Conservation (phyloP, 73 alveolate species). For the Blepharisma japonicum region DNA sequence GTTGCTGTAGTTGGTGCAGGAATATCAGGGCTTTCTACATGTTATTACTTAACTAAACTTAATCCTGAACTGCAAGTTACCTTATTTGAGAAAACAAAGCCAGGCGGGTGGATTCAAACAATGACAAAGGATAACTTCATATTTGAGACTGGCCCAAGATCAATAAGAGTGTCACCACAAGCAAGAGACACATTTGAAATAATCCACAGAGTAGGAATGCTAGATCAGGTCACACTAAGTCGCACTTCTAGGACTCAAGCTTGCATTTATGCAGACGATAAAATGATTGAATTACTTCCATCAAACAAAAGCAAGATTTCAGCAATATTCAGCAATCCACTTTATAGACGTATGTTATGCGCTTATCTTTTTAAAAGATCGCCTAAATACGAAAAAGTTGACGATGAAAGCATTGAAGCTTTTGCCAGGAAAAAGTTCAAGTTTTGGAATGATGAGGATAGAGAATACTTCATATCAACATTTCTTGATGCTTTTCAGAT, state of each 20-base stretch:
- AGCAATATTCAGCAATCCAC: neutral
- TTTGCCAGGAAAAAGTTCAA: neutral
- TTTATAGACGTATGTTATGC: neutral
- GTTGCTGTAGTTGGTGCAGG: constrained; percentile 14
- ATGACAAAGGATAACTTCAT: neutral
- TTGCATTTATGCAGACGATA: neutral
- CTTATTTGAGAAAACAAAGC: neutral
- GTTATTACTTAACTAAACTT: neutral
- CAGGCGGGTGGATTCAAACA: constrained; percentile 25
- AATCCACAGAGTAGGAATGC: neutral
- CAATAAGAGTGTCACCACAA: neutral
- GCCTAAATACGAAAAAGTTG: neutral
- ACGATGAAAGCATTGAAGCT: constrained; percentile 1
- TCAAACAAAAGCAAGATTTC: neutral
- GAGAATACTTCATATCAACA: neutral
- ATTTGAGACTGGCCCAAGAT: constrained; percentile 9
- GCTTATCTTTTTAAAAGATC: neutral
- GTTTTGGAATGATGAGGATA: neutral
- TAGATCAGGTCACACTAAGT: neutral
- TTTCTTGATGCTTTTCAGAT: neutral
- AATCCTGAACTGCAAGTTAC: neutral
- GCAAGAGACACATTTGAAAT: neutral
- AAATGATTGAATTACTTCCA: neutral
- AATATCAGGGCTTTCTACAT: constrained; percentile 17
- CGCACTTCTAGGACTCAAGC: neutral